Evolutionary conservation across 2,329 filamentous ascomycete species (phyloP), one percentile per base, ranked within the genome.

Genomic region (Sodiomyces alkalinus): DNA sequence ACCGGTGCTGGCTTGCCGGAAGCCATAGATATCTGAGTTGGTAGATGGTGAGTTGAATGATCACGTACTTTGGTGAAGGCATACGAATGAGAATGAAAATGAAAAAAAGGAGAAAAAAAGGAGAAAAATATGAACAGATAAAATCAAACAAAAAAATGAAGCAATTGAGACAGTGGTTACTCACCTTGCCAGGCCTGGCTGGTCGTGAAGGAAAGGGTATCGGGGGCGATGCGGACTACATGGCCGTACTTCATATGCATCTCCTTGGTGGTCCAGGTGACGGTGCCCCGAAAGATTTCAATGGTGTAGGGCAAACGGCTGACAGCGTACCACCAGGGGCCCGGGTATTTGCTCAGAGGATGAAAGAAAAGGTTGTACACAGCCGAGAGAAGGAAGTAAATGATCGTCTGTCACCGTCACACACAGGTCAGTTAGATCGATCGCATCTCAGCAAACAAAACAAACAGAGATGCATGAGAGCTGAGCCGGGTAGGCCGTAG

Each of bases 201-300:
- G 13, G 47, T 41, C 23, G 45, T 51, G 39, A 60, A 65, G 2
- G 57, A 54, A 3, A 66, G 49, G 37, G 64, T 58, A 32, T 60
- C 48, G 3, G 62, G 60, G 4, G 49, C 51, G 22, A 62, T 43
- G 7, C 62, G 55, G 7, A 66, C 59, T 2, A 64, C 49, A 2
- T 48, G 46, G 5, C 62, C 62, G 35, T 60, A 60, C 22, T 43
- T 35, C 5, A 44, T 36, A 39, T 60, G 56, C 10, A 60, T 41
- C 4, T 38, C 37, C 17, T 42, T 40, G 27, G 50, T 33, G 29
- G 46, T 40, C 17, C 41, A 42, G 12, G 23, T 25, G 2, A 16
- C 23, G 9, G 37, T 41, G 15, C 49, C 47, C 15, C 29, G 26
- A 38, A 30, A 17, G 16, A 28, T 21, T 23, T 24, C 30, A 7